A percentile compares a stretch with the other conserved stretches of the same genome.
Evolutionary conservation across 176 grass and related monocot genomes (phyloP).

Genomic region (Carex parvula): DNA sequence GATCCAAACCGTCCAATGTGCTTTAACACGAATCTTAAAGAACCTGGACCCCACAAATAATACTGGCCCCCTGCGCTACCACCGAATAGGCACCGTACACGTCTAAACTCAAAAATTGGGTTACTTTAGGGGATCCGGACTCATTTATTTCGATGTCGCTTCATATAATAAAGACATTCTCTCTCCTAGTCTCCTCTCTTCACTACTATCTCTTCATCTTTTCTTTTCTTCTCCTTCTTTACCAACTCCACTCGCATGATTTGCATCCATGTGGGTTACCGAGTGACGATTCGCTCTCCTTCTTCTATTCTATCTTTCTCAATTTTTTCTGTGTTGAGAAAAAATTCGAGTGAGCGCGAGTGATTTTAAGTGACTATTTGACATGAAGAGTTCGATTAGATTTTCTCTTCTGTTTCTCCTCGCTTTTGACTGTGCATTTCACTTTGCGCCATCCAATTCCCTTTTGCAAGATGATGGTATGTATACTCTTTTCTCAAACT

Average conservation of each 20-base stretch:
- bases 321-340: background rate
- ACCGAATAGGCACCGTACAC: too few relatives aligned
- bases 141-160: conserved; percentile 1
- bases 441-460: conserved; percentile 5
- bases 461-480: conserved; percentile 18
- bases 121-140: too few relatives aligned
- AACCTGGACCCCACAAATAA: too few relatives aligned
- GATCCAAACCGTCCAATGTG: too few relatives aligned
- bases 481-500: background rate
- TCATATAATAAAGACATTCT: conserved; percentile 15
- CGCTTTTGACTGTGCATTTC: conserved; percentile 12
- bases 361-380: background rate
- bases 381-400: background rate
- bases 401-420: conserved; percentile 12
- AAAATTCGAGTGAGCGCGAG: background rate
- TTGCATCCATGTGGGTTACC: conserved; percentile 21
- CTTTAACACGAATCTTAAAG: too few relatives aligned
- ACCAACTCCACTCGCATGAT: conserved; percentile 5
- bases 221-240: conserved; percentile 5
- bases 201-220: background rate
- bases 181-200: background rate
- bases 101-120: too few relatives aligned
- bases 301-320: background rate
- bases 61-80: too few relatives aligned
- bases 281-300: background rate